Percentiles rank a stretch among this genome's conserved stretches.
Conservation (phyloP, 495 filamentous ascomycete species). For the Sphaerosporella brunnea region DNA sequence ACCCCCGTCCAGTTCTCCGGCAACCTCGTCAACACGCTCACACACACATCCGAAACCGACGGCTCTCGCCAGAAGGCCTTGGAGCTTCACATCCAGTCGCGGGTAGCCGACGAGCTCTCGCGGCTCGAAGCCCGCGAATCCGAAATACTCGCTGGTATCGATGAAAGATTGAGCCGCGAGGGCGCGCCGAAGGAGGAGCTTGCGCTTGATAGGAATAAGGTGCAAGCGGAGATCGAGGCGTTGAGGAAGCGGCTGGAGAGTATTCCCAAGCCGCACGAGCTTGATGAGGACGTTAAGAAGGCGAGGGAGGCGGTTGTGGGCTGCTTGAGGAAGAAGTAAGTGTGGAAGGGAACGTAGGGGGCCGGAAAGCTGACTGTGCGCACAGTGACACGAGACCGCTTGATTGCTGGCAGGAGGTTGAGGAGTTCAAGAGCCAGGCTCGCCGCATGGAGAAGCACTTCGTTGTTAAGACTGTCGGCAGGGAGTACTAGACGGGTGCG, state of each 20-base stretch:
- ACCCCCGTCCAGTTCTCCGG: constrained; percentile 74
- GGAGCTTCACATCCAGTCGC: constrained; percentile 76
- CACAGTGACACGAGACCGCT: constrained; percentile 46
- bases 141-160: constrained; percentile 41
- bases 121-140: constrained; percentile 44
- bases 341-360: constrained; percentile 3
- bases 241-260: constrained; percentile 56
- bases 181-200: constrained; percentile 9
- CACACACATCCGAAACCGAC: constrained; percentile 77
- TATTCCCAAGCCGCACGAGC: constrained; percentile 49
- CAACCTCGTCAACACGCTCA: constrained; percentile 61
- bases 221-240: constrained; percentile 51
- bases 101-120: constrained; percentile 69
- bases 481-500: constrained; percentile 17
- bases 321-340: constrained; percentile 56
- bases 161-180: constrained; percentile 25
- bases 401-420: constrained; percentile 92
- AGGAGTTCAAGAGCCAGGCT: constrained; percentile 74
- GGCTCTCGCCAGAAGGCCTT: constrained; percentile 61
- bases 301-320: constrained; percentile 61
- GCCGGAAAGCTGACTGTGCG: neutral
- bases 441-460: constrained; percentile 66
- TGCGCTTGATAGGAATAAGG: constrained; percentile 26
- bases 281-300: constrained; percentile 48
- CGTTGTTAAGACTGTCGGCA: constrained; percentile 61